These are phyloP conservation scores for Beauveria varroae DNA, from an alignment of 2,329 filamentous ascomycete genomes.

Conservation along the genomic window DNA sequence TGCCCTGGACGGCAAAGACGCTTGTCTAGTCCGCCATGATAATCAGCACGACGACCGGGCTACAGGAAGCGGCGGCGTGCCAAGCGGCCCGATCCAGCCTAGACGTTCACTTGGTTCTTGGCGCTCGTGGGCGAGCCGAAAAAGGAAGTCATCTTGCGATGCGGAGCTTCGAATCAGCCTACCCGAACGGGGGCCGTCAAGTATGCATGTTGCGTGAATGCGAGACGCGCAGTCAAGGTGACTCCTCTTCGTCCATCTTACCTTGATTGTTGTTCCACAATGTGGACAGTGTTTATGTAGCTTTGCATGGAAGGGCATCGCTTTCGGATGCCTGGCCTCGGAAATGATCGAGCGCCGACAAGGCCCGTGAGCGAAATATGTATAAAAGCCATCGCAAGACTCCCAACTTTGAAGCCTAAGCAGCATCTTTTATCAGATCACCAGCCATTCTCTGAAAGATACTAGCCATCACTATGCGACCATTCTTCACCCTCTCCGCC, in stretches of 20 bases:
- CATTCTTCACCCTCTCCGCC: slow-evolving; percentile 13
- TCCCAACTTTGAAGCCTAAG: not conserved
- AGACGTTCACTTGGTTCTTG: not conserved
- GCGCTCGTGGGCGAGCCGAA: not conserved
- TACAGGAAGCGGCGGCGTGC: not conserved
- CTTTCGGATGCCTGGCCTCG: not conserved
- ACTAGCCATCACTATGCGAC: slow-evolving; percentile 14
- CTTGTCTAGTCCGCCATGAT: too few species aligned
- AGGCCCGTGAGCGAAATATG: too few species aligned
- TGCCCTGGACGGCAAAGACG: too few species aligned
- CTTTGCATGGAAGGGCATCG: not conserved
- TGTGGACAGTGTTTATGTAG: not conserved
- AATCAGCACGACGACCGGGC: too few species aligned
- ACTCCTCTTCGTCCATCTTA: not conserved
- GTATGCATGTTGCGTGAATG: not conserved
- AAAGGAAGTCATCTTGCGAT: slow-evolving; percentile 6
- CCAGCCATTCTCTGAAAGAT: not conserved
- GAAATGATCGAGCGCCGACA: too few species aligned
- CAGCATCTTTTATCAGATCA: not conserved
- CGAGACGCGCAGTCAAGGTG: not conserved
- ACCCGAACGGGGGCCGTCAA: not conserved
- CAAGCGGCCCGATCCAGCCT: not conserved
- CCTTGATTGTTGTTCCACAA: not conserved
- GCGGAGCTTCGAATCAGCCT: not conserved
- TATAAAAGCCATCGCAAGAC: too few species aligned